phyloP scores from a whole-genome alignment of 495 filamentous ascomycete species.

The Penicillium manginii region DNA sequence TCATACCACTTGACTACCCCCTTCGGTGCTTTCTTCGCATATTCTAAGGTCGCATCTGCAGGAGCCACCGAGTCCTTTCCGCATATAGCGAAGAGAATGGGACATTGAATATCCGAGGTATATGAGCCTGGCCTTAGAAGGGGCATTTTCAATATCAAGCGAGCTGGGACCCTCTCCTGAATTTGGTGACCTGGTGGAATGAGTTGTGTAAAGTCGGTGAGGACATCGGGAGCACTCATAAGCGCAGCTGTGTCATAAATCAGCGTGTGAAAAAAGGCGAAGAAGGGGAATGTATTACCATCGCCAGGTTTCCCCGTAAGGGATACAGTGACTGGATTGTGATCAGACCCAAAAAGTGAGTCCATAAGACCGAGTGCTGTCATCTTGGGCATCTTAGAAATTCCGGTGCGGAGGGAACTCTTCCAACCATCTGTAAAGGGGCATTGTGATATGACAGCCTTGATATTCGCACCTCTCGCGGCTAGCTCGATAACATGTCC shows the following conservation, averaged over 20 bases:
- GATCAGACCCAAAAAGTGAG: no score
- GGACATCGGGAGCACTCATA: constrained; percentile 1
- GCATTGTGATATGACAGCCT: neutral
- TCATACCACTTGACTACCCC: neutral
- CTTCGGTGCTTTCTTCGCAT: neutral
- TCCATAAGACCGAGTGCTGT: no score
- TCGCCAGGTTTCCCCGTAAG: no score
- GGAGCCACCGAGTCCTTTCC: neutral
- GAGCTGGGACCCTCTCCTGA: neutral
- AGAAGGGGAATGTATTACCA: no score
- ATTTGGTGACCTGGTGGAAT: neutral
- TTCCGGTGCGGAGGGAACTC: no score
- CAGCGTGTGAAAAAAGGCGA: neutral
- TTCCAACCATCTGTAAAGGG: no score
- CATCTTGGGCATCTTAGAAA: no score
- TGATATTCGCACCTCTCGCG: neutral
- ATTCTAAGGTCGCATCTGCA: neutral
- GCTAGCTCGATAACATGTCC: neutral
- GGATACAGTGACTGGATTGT: no score
- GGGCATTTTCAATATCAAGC: neutral
- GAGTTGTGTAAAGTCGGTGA: neutral
- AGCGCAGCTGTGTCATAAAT: constrained; percentile 1
- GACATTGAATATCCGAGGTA: neutral
- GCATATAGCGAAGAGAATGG: constrained; percentile 1
- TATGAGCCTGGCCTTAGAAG: neutral